These are phyloP conservation scores for Rhynchosporium agropyri DNA, from an alignment of 2,329 filamentous ascomycete genomes.

Conservation along the genomic window DNA sequence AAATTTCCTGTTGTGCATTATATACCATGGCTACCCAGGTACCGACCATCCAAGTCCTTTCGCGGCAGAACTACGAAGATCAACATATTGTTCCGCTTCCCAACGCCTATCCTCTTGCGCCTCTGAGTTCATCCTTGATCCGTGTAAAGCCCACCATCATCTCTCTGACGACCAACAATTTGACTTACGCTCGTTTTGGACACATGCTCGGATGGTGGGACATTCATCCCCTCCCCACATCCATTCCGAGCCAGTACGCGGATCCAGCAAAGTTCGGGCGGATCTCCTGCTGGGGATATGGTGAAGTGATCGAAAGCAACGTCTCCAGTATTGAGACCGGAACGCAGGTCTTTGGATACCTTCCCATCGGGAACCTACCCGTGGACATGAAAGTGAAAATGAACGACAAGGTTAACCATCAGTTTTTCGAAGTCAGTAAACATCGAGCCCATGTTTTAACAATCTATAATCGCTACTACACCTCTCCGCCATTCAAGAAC, in stretches of 20 bases:
- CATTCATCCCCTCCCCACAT: constrained; percentile 35
- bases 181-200: constrained; percentile 34
- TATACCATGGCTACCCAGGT: constrained; percentile 7
- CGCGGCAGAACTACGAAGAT: constrained; percentile 34
- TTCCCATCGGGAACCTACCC: constrained; percentile 37
- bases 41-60: constrained; percentile 35
- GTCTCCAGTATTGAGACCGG: constrained; percentile 25
- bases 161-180: constrained; percentile 37
- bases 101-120: constrained; percentile 25
- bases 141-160: constrained; percentile 33
- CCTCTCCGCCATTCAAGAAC: constrained; percentile 21
- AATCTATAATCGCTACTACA: constrained; percentile 37
- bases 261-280: constrained; percentile 34
- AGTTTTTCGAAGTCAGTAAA: constrained; percentile 32
- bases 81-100: constrained; percentile 35
- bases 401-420: constrained; percentile 21
- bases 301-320: constrained; percentile 34
- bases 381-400: constrained; percentile 33
- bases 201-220: constrained; percentile 38
- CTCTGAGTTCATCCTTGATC: constrained; percentile 30
- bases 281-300: constrained; percentile 39
- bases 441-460: constrained; percentile 32
- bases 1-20: neutral
- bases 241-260: constrained; percentile 29
- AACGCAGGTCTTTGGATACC: constrained; percentile 34